Percentiles rank a stretch among this genome's conserved stretches.
These are phyloP conservation scores for Lagenidium giganteum DNA, from an alignment of 352 stramenopile species.

Conservation along the genomic window DNA sequence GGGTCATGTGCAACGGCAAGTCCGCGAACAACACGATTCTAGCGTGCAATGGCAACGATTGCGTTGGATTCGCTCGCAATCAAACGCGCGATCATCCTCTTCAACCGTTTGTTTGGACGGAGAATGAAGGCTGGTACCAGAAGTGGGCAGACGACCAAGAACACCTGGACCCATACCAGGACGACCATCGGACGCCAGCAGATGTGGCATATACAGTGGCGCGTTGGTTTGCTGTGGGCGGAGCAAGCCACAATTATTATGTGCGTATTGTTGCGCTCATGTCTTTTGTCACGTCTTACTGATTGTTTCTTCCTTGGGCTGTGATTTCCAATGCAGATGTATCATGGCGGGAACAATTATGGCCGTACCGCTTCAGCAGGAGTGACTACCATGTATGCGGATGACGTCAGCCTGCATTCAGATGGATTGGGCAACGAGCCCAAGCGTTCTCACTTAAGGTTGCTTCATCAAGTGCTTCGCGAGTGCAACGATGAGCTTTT, in stretches of 20 bases:
- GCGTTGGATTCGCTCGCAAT: conserved; percentile 46
- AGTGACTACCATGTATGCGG: conserved; percentile 69
- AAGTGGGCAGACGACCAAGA: conserved; percentile 41
- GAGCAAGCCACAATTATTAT: conserved; percentile 67
- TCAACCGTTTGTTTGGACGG: conserved; percentile 68
- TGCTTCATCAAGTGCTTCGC: conserved; percentile 48
- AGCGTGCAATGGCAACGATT: conserved; percentile 64
- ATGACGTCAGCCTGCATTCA: conserved; percentile 59
- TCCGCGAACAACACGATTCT: conserved; percentile 61
- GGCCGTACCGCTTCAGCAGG: conserved; percentile 46
- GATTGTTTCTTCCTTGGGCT: background rate
- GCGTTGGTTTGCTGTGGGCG: conserved; percentile 63
- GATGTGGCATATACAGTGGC: conserved; percentile 58
- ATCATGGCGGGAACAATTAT: conserved; percentile 75
- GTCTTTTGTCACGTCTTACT: background rate
- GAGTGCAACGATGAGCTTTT: conserved; percentile 52
- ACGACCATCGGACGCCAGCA: conserved; percentile 39
- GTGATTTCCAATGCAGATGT: conserved; percentile 37
- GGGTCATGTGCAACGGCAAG: conserved; percentile 74
- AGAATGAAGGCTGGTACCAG: conserved; percentile 73
- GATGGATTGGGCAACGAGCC: conserved; percentile 70
- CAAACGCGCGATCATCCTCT: conserved; percentile 31
- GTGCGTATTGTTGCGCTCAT: conserved; percentile 21
- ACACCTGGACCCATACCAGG: conserved; percentile 16
- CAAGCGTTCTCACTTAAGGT: conserved; percentile 60